Conservation (phyloP, 768 basidiomycete species). For the Lyophyllum decastes region DNA sequence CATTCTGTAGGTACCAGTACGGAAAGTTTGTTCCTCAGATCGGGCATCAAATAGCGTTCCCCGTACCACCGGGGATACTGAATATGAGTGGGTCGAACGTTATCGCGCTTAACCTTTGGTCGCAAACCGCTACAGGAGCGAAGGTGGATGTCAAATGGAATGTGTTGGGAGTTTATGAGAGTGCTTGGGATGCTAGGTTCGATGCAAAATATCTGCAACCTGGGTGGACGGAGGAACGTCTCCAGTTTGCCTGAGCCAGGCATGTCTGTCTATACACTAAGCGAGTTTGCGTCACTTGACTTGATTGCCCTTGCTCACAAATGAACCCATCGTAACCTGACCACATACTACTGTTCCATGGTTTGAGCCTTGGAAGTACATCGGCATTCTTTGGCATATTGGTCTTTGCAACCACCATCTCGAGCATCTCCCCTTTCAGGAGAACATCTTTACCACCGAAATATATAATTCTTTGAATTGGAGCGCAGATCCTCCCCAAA, state of each 20-base stretch:
- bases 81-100: conserved; percentile 7
- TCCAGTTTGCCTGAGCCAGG: background rate
- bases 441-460: no score
- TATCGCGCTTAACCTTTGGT: conserved; percentile 6
- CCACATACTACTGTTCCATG: no score
- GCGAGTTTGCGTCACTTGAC: no score
- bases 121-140: background rate
- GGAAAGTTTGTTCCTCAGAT: conserved; percentile 10
- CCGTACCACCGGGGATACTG: conserved; percentile 6
- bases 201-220: conserved; percentile 8
- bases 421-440: no score
- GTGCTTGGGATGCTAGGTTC: conserved; percentile 8
- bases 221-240: background rate
- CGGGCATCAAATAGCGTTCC: conserved; percentile 7
- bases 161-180: conserved; percentile 5
- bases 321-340: no score
- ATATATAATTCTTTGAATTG: no score
- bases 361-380: no score
- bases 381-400: no score
- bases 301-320: no score
- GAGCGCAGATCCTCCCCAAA: no score
- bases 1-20: conserved; percentile 6
- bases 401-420: no score
- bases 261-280: no score
- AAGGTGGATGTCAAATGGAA: conserved; percentile 9